Percentiles rank a stretch among this genome's conserved stretches.
Evolutionary conservation across 495 filamentous ascomycete genomes (phyloP).

Genomic region (Penicillium ucsense): DNA sequence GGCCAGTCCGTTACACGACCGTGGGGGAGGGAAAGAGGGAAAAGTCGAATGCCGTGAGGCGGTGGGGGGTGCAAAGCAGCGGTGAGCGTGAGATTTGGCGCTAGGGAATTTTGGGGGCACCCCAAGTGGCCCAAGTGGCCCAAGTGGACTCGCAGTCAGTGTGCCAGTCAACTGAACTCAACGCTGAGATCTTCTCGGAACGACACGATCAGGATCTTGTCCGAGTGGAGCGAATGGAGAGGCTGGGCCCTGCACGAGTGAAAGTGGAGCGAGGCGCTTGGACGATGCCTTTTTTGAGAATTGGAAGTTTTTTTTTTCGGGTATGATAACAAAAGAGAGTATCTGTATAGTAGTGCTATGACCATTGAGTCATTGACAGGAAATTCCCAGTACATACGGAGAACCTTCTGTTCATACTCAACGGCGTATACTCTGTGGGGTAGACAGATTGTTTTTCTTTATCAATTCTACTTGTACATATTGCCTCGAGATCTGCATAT

Average conservation of each 20-base stretch:
- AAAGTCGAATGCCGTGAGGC: slow-evolving; percentile 13
- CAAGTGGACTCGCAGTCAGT: slow-evolving; percentile 12
- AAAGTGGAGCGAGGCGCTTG: neutral
- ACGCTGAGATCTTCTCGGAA: neutral
- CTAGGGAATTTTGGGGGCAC: slow-evolving; percentile 18
- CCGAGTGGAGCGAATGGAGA: neutral
- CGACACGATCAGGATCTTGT: slow-evolving; percentile 1
- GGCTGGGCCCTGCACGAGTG: neutral
- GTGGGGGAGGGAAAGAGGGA: slow-evolving; percentile 15
- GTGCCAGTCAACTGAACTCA: too few species aligned
- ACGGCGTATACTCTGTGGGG: too few species aligned
- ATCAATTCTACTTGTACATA: too few species aligned
- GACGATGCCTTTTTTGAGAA: too few species aligned
- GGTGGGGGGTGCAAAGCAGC: slow-evolving; percentile 40
- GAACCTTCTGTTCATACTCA: too few species aligned
- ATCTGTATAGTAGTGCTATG: too few species aligned
- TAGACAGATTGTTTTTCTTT: too few species aligned
- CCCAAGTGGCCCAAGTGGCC: neutral
- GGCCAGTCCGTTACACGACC: slow-evolving; percentile 12
- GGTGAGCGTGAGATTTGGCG: slow-evolving; percentile 34
- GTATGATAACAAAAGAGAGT: too few species aligned
- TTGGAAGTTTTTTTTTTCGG: too few species aligned
- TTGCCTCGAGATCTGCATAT: too few species aligned
- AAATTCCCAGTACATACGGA: too few species aligned
- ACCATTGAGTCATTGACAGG: too few species aligned